Evolutionary conservation across 108 stramenopile species (phyloP).

Genomic region (Bacterosira constricta): DNA sequence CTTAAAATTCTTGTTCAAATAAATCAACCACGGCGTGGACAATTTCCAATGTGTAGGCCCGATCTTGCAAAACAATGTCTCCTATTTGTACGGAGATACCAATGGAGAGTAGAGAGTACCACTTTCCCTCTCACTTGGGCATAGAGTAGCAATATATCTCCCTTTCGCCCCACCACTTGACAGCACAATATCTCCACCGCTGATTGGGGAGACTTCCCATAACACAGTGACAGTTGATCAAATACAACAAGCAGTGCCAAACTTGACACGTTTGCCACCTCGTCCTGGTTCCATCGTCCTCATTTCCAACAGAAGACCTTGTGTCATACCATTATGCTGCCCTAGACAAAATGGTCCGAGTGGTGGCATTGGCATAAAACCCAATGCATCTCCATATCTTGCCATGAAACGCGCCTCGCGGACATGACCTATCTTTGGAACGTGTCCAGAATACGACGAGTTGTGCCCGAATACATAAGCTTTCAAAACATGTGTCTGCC

Average conservation of each 20-base stretch:
- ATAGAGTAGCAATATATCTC: too few species aligned
- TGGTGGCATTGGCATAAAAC: neutral
- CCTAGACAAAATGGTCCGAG: slow-evolving; percentile 4
- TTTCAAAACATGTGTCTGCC: slow-evolving; percentile 4
- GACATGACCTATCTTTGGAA: neutral
- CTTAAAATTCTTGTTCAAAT: too few species aligned
- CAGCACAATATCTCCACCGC: slow-evolving; percentile 1
- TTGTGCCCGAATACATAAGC: slow-evolving; percentile 1
- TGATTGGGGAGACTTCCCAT: slow-evolving; percentile 4
- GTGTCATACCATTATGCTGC: too few species aligned
- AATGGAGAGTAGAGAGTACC: neutral
- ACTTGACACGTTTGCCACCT: neutral
- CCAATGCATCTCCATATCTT: too few species aligned
- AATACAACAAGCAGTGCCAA: too few species aligned
- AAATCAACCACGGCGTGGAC: neutral
- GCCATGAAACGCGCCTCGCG: neutral
- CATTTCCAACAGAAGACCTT: too few species aligned
- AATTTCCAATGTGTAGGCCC: neutral
- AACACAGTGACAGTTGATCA: neutral
- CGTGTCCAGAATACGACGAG: slow-evolving; percentile 7
- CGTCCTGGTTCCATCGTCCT: too few species aligned
- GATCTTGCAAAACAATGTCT: neutral
- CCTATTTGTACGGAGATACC: slow-evolving; percentile 6
- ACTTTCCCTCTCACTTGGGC: slow-evolving; percentile 3
- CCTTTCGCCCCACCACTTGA: neutral